phyloP scores from a whole-genome alignment of 768 basidiomycete genomes.

The Dacryopinax primogenitus region DNA sequence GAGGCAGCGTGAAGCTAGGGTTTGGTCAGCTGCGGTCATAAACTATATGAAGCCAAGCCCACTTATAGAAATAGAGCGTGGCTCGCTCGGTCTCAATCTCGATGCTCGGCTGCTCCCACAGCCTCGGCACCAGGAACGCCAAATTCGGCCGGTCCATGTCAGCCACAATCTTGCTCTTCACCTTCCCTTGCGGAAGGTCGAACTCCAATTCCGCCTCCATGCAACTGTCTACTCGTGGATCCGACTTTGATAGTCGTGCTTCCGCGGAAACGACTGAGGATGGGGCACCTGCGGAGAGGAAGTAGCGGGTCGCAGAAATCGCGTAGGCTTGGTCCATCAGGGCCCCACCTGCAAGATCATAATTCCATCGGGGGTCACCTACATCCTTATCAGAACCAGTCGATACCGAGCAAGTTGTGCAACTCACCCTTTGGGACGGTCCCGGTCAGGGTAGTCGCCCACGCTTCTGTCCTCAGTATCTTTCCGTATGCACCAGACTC shows the following conservation, averaged over 20 bases:
- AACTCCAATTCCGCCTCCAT: conserved; percentile 27
- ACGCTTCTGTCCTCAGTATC: conserved; percentile 11
- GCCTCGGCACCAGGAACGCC: conserved; percentile 3
- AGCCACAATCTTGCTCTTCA: conserved; percentile 13
- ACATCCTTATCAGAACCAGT: background rate
- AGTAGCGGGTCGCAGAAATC: conserved; percentile 17
- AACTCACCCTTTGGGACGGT: conserved; percentile 9
- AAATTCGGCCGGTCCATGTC: conserved; percentile 15
- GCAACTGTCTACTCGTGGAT: conserved; percentile 32
- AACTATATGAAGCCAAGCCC: background rate
- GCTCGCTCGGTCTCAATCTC: conserved; percentile 14
- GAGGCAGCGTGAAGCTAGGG: conserved; percentile 14
- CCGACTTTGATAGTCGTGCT: conserved; percentile 22
- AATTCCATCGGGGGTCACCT: conserved; percentile 15
- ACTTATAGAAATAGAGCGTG: conserved; percentile 15
- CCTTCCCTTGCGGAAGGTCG: background rate
- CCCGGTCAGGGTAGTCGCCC: conserved; percentile 13
- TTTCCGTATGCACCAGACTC: conserved; percentile 14
- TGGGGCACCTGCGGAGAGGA: conserved; percentile 35
- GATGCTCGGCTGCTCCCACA: conserved; percentile 14
- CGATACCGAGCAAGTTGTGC: background rate
- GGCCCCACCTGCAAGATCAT: conserved; percentile 12
- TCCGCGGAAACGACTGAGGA: conserved; percentile 32
- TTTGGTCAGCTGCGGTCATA: background rate
- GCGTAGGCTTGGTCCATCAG: conserved; percentile 14